Evolutionary conservation across 2,329 filamentous ascomycete genomes (phyloP), one percentile per base, ranked within the genome.

Genomic region (Onygenales sp.): DNA sequence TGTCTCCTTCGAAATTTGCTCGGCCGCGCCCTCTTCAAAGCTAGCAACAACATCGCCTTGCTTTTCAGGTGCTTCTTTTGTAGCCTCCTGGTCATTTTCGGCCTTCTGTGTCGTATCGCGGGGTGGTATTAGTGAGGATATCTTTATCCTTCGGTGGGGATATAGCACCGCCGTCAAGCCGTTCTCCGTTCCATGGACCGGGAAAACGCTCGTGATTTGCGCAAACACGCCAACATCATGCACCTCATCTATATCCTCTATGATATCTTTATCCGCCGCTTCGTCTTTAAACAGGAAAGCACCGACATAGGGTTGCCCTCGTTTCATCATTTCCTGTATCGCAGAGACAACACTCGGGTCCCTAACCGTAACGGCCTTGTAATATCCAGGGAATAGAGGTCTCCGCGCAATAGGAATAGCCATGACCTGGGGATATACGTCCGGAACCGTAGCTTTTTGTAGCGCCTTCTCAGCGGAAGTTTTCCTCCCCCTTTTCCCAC

Each of bases 201-300:
- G 91, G 66, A 97, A 97, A 2, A 90, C 88, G 66, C 92, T 96
- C 1, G 93, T 98, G 59, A 98, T 91, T 67, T 98, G 93, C 47
- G 93, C 95, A 68, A 98, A 98, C 1, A 96, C 93, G 57, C 93
- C 93, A 13, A 94, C 88, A 61, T 96, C 90, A 70, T 98, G 88
- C 33, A 98, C 92, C 63, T 98, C 93, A 57, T 91, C 86, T 32
- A 86, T 77, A 59, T 85, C 91, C 59, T 92, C 87, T 66, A 98
- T 97, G 48, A 94, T 82, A 69, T 98, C 94, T 65, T 89, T 88
- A 67, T 97, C 93, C 57, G 88, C 87, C 58, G 89, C 87, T 66
- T 96, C 92, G 65, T 98, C 91, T 71, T 97, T 97, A 76, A 97
- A 90, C 64, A 98, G 71, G 72, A 98, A 98, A 2, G 91, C 92